phyloP scores from a whole-genome alignment of 2,329 filamentous ascomycete species.

The Colletotrichum karsti region DNA sequence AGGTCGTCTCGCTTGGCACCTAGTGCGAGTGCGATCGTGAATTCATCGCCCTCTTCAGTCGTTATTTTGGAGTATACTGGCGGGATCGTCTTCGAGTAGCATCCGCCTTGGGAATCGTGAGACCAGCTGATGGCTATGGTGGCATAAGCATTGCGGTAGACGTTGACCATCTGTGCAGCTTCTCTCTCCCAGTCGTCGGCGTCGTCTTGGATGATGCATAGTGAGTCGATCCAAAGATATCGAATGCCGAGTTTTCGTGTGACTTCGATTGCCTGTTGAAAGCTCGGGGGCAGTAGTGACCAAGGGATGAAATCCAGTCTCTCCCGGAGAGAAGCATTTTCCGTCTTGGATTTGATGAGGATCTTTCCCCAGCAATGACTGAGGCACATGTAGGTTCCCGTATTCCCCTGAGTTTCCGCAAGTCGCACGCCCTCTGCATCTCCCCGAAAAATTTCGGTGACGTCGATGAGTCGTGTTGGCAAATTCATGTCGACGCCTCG shows the following conservation, averaged over 20 bases:
- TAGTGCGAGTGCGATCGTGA: background rate
- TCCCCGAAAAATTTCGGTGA: background rate
- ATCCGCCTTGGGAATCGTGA: background rate
- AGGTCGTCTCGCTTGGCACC: background rate
- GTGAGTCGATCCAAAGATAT: background rate
- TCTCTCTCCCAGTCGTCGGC: background rate
- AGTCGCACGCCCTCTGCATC: background rate
- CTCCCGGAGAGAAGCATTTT: background rate
- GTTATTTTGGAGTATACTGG: background rate
- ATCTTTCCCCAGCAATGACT: constrained; percentile 8
- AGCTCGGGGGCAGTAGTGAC: background rate
- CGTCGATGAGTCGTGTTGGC: background rate
- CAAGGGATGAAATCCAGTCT: background rate
- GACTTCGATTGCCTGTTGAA: background rate
- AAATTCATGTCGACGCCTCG: background rate
- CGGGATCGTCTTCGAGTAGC: background rate
- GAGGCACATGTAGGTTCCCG: background rate
- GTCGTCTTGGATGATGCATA: background rate
- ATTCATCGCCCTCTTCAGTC: background rate
- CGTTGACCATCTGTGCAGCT: background rate
- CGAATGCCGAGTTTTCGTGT: background rate
- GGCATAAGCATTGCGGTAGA: background rate
- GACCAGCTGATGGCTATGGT: constrained; percentile 9
- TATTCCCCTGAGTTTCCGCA: background rate
- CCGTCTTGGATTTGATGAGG: background rate